Evolutionary conservation across 2,329 filamentous ascomycete genomes (phyloP).

Genomic region (Stemphylium beticola): DNA sequence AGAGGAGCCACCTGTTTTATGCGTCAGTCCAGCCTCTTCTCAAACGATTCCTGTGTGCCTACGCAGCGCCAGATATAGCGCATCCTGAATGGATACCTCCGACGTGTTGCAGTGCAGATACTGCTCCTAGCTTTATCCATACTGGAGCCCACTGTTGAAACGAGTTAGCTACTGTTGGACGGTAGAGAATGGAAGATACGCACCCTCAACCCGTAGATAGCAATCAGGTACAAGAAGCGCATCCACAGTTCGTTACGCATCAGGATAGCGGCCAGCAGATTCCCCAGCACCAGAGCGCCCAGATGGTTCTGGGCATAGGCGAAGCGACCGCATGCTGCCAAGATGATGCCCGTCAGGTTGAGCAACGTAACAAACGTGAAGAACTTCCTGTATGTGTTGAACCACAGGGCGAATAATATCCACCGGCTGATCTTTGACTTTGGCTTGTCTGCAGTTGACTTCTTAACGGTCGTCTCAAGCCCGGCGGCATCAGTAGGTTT

Average conservation of each 20-base stretch:
- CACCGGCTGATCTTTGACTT: constrained; percentile 37
- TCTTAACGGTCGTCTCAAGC: constrained; percentile 24
- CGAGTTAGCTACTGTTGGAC: constrained; percentile 4
- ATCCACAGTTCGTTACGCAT: constrained; percentile 44
- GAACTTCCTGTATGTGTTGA: constrained; percentile 47
- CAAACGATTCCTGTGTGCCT: constrained; percentile 7
- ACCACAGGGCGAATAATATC: constrained; percentile 43
- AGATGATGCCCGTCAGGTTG: constrained; percentile 39
- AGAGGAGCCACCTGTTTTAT: constrained; percentile 39
- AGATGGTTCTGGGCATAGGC: constrained; percentile 42
- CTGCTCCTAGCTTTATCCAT: constrained; percentile 37
- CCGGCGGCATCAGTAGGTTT: constrained; percentile 25
- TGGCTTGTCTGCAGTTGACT: constrained; percentile 15
- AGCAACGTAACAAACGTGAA: constrained; percentile 41
- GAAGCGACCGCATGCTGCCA: constrained; percentile 38
- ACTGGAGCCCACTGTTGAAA: constrained; percentile 40
- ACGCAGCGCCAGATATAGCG: constrained; percentile 44
- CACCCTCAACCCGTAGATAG: constrained; percentile 39
- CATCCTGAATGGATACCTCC: constrained; percentile 47
- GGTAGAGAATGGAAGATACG: constrained; percentile 13
- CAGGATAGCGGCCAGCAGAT: constrained; percentile 39
- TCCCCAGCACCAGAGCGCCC: constrained; percentile 42
- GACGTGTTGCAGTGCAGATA: constrained; percentile 42
- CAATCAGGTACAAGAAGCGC: constrained; percentile 41
- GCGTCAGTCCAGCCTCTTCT: constrained; percentile 12